A percentile compares a stretch with the other conserved stretches of the same genome.
phyloP scores from a whole-genome alignment of 371 early-diverging fungal genomes.

The Syncephalastrum monosporum region DNA sequence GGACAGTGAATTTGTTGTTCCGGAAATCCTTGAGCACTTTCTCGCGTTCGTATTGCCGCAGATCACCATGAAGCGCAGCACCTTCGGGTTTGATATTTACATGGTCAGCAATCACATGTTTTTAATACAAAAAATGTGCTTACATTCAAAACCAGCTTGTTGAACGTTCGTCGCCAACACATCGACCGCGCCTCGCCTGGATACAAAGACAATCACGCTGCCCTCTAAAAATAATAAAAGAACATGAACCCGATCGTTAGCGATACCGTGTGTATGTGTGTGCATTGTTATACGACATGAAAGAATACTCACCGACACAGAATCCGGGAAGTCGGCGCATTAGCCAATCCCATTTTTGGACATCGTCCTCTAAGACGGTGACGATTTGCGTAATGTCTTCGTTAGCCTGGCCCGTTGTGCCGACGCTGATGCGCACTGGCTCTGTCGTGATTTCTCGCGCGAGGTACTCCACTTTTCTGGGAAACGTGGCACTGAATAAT shows the following conservation, averaged over 20 bases:
- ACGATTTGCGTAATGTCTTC: slow-evolving; percentile 77
- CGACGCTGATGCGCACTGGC: slow-evolving; percentile 85
- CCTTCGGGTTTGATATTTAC: slow-evolving; percentile 35
- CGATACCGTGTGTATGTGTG: too few species aligned
- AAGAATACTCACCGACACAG: slow-evolving; percentile 46
- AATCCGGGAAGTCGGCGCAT: slow-evolving; percentile 49
- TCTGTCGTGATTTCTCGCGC: slow-evolving; percentile 92
- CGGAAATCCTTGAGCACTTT: slow-evolving; percentile 86
- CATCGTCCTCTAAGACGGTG: slow-evolving; percentile 61
- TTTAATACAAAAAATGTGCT: slow-evolving; percentile 13
- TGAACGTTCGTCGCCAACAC: slow-evolving; percentile 55
- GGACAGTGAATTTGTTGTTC: slow-evolving; percentile 63
- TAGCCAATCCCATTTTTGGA: slow-evolving; percentile 69
- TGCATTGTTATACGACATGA: background rate
- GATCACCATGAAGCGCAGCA: slow-evolving; percentile 97
- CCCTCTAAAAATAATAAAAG: slow-evolving; percentile 45
- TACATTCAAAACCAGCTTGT: slow-evolving; percentile 55
- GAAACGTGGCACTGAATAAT: slow-evolving; percentile 99
- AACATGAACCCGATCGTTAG: background rate
- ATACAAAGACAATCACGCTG: slow-evolving; percentile 68
- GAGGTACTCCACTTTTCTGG: slow-evolving; percentile 89
- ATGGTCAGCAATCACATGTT: background rate
- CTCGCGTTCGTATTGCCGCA: slow-evolving; percentile 94
- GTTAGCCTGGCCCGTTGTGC: slow-evolving; percentile 71
- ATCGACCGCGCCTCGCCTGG: slow-evolving; percentile 64